Conservation (phyloP, 768 basidiomycete species). For the Tricholoma sp. region DNA sequence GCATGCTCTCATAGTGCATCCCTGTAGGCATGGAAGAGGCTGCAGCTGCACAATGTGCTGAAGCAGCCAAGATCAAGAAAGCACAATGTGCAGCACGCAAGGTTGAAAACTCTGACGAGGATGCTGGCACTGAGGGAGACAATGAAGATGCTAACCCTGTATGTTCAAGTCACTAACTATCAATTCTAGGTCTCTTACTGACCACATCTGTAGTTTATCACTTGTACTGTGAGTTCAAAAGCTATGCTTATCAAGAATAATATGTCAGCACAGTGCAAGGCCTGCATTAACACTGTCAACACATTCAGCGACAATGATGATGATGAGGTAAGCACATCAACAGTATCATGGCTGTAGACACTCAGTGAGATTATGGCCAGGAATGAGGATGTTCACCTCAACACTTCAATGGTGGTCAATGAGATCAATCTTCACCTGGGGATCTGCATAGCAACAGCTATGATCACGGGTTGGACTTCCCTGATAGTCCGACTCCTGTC, state of each 20-base stretch:
- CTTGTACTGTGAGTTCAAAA: neutral
- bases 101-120: no score
- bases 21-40: no score
- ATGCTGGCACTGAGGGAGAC: no score
- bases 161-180: neutral
- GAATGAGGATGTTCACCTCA: neutral
- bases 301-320: no score
- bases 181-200: no score
- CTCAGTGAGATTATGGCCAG: neutral
- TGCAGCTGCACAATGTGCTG: neutral
- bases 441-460: neutral
- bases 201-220: no score
- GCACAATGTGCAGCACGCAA: neutral
- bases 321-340: no score
- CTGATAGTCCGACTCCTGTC: neutral
- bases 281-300: no score
- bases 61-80: neutral
- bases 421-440: neutral
- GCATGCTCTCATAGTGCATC: no score
- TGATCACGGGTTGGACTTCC: neutral
- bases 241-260: neutral
- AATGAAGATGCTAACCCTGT: neutral
- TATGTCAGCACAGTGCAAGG: no score
- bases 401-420: neutral
- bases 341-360: no score